Percentiles rank a stretch among this genome's conserved stretches.
Evolutionary conservation across 176 grass and related monocot genomes (phyloP).

Genomic region (Tuctoria greenei): DNA sequence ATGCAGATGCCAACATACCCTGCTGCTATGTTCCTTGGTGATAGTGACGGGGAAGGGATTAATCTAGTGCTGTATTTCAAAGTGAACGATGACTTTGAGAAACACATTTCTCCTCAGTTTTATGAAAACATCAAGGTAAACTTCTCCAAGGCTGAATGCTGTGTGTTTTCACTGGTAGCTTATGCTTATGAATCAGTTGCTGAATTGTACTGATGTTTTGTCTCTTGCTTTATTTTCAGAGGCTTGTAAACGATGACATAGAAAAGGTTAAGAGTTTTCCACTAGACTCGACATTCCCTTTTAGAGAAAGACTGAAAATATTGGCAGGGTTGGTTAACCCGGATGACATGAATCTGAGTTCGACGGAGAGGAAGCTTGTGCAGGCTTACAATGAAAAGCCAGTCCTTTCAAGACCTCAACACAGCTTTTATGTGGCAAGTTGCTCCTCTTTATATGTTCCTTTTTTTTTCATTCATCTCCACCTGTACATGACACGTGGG

Average conservation of each 20-base stretch:
- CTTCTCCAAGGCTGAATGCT: background rate
- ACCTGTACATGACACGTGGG: slow-evolving; percentile 16
- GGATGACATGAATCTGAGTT: slow-evolving; percentile 83
- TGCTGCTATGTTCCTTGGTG: slow-evolving; percentile 89
- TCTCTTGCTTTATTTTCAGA: slow-evolving; percentile 44
- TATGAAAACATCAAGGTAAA: slow-evolving; percentile 81
- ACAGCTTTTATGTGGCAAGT: slow-evolving; percentile 79
- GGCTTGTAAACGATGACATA: slow-evolving; percentile 69
- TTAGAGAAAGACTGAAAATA: slow-evolving; percentile 93
- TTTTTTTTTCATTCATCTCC: background rate
- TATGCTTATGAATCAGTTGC: background rate
- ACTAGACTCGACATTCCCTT: slow-evolving; percentile 72
- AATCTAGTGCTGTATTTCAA: slow-evolving; percentile 87
- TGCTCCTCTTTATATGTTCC: background rate
- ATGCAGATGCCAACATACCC: slow-evolving; percentile 92
- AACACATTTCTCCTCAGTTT: slow-evolving; percentile 80
- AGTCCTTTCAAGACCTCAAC: slow-evolving; percentile 82
- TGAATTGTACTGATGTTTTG: background rate
- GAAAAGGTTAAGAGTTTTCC: slow-evolving; percentile 91
- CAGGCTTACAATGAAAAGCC: slow-evolving; percentile 95
- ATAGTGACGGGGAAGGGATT: slow-evolving; percentile 82
- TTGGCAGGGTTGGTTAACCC: slow-evolving; percentile 85
- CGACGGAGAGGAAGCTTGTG: slow-evolving; percentile 81
- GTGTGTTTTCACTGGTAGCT: slow-evolving; percentile 5
- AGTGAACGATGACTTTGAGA: slow-evolving; percentile 82